These are phyloP conservation scores for Candida sithepensis DNA, from an alignment of 805 yeast genomes.

Conservation along the genomic window DNA sequence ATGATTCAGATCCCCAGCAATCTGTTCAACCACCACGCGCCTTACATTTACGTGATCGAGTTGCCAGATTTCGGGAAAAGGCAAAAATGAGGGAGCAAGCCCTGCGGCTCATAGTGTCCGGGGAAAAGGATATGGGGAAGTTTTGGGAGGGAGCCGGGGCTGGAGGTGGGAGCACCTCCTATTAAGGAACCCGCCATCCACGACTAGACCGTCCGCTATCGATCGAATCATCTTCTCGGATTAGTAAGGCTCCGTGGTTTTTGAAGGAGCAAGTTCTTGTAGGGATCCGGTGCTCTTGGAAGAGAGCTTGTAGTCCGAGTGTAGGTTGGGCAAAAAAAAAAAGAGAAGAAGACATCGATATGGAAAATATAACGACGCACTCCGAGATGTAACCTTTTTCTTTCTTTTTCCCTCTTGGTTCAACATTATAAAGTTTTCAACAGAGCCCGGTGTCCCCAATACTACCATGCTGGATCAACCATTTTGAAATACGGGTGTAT, in stretches of 20 bases:
- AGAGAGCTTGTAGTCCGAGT: neutral
- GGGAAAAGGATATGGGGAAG: constrained; percentile 1
- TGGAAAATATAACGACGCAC: too few species aligned
- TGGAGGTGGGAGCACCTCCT: too few species aligned
- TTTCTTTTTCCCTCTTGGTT: too few species aligned
- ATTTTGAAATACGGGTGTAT: neutral
- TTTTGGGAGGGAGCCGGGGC: too few species aligned
- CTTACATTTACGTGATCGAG: neutral
- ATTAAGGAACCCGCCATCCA: neutral
- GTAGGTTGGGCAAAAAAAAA: neutral
- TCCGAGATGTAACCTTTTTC: neutral
- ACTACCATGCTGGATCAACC: neutral
- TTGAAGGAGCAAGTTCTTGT: neutral
- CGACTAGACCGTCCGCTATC: neutral
- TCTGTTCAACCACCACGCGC: too few species aligned
- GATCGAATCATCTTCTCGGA: neutral
- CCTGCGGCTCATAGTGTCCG: neutral
- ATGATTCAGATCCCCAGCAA: too few species aligned
- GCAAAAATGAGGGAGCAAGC: neutral
- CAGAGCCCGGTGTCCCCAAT: neutral
- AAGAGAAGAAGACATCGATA: too few species aligned
- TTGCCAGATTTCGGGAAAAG: neutral
- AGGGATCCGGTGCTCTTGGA: neutral
- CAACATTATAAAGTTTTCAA: too few species aligned
- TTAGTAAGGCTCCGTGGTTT: neutral